Conservation (phyloP, 768 basidiomycete species). For the Gloeopeniophorella convolvens region DNA sequence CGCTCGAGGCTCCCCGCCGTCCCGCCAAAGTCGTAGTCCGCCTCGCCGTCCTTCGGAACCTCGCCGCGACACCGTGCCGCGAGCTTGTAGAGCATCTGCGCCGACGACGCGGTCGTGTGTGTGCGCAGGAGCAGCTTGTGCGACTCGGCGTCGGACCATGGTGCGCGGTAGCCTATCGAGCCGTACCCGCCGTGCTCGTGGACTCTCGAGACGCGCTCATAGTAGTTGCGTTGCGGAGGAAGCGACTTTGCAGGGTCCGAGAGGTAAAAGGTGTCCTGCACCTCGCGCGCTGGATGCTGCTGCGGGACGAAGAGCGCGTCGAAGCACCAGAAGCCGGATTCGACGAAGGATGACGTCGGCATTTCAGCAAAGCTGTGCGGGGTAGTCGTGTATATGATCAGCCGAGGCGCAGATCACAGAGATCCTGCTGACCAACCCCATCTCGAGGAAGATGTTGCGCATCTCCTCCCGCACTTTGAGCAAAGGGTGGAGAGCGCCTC, state of each 20-base stretch:
- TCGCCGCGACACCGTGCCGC: conserved; percentile 78
- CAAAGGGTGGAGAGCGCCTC: conserved; percentile 92
- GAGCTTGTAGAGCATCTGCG: conserved; percentile 89
- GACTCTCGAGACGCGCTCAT: conserved; percentile 72
- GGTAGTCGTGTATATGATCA: background rate
- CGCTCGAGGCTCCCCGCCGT: conserved; percentile 36
- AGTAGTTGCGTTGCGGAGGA: conserved; percentile 74
- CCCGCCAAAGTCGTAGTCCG: conserved; percentile 18
- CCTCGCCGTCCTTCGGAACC: conserved; percentile 34
- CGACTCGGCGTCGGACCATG: conserved; percentile 91
- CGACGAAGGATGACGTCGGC: conserved; percentile 94
- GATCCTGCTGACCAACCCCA: conserved; percentile 66
- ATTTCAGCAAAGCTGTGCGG: conserved; percentile 86
- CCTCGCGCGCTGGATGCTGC: conserved; percentile 95
- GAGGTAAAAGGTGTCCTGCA: conserved; percentile 98
- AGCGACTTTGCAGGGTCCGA: conserved; percentile 82
- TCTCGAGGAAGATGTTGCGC: conserved; percentile 95
- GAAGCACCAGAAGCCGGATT: conserved; percentile 99
- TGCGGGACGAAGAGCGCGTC: conserved; percentile 98
- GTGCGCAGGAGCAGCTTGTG: conserved; percentile 89
- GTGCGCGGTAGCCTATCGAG: conserved; percentile 94
- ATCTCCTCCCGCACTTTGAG: conserved; percentile 98
- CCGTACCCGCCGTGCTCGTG: conserved; percentile 88
- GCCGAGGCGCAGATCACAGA: background rate
- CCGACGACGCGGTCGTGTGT: conserved; percentile 93